A percentile compares a stretch with the other conserved stretches of the same genome.
These are phyloP conservation scores for Ganoderma leucocontextum DNA, from an alignment of 1,284 basidiomycete genomes.

Conservation along the genomic window DNA sequence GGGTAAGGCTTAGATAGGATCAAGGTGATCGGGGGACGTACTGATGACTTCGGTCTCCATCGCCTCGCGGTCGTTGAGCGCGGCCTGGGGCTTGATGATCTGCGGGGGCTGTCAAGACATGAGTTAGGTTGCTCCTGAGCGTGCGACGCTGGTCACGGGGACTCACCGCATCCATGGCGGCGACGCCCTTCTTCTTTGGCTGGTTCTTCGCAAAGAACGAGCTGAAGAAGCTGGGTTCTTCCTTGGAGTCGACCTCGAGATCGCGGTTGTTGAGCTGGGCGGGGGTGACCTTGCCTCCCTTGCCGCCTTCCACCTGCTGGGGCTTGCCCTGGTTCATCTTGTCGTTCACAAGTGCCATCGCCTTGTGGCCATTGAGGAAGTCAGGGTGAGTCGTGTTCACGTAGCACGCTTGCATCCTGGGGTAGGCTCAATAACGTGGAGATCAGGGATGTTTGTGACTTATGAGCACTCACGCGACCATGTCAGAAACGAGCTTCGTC, in stretches of 20 bases:
- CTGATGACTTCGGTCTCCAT: slow-evolving; percentile 99
- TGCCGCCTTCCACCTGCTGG: slow-evolving; percentile 65
- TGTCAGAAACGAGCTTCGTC: slow-evolving; percentile 92
- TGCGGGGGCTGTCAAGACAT: slow-evolving; percentile 73
- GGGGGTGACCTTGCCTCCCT: slow-evolving; percentile 68
- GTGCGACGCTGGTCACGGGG: slow-evolving; percentile 2
- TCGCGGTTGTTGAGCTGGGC: slow-evolving; percentile 89
- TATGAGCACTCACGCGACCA: slow-evolving; percentile 74
- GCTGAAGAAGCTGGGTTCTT: slow-evolving; percentile 94
- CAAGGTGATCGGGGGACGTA: slow-evolving; percentile 55
- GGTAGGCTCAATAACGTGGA: not conserved
- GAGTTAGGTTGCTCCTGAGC: not conserved
- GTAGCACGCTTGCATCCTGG: slow-evolving; percentile 95
- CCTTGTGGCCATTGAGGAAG: slow-evolving; percentile 96
- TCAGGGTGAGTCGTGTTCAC: slow-evolving; percentile 99
- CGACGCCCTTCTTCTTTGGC: slow-evolving; percentile 80
- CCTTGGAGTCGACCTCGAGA: slow-evolving; percentile 88
- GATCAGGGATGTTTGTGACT: slow-evolving; percentile 8
- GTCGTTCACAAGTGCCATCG: slow-evolving; percentile 91
- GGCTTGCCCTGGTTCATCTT: slow-evolving; percentile 83
- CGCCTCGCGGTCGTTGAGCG: slow-evolving; percentile 92
- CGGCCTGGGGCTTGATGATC: slow-evolving; percentile 91
- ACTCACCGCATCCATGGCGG: slow-evolving; percentile 83
- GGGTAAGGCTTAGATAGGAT: not conserved
- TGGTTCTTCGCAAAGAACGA: slow-evolving; percentile 83